Evolutionary conservation across 1,139 yeast species (phyloP).

Genomic region (Yamadazyma membranifaciens): DNA sequence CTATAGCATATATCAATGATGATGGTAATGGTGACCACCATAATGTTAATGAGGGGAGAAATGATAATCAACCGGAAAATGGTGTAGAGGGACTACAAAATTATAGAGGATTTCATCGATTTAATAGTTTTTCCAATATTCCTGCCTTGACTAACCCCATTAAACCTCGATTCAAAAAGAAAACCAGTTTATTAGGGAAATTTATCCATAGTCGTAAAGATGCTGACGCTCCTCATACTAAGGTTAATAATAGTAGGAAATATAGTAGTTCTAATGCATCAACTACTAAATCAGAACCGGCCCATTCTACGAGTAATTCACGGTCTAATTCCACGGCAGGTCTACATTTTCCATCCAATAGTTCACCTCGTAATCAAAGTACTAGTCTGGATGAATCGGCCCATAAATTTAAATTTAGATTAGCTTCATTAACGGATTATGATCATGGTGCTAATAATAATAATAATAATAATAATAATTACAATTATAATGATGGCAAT

Average conservation of each 20-base stretch:
- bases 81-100: constrained; percentile 14
- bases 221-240: constrained; percentile 17
- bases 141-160: constrained; percentile 55
- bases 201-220: constrained; percentile 45
- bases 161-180: constrained; percentile 46
- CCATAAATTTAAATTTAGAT: constrained; percentile 33
- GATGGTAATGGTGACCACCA: constrained; percentile 1
- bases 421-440: constrained; percentile 33
- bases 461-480: constrained; percentile 2
- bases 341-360: background rate
- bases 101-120: constrained; percentile 52
- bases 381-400: constrained; percentile 1
- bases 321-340: constrained; percentile 1
- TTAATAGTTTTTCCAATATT: constrained; percentile 28
- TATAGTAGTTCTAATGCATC: constrained; percentile 5
- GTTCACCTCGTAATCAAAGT: constrained; percentile 3
- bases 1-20: constrained; percentile 21
- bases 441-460: constrained; percentile 9
- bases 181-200: constrained; percentile 46
- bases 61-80: background rate
- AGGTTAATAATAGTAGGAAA: background rate
- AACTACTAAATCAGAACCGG: background rate
- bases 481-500: background rate
- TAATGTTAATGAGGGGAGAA: background rate
- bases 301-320: constrained; percentile 4